phyloP scores from a whole-genome alignment of 257 asterid genomes.

The Vinca minor region DNA sequence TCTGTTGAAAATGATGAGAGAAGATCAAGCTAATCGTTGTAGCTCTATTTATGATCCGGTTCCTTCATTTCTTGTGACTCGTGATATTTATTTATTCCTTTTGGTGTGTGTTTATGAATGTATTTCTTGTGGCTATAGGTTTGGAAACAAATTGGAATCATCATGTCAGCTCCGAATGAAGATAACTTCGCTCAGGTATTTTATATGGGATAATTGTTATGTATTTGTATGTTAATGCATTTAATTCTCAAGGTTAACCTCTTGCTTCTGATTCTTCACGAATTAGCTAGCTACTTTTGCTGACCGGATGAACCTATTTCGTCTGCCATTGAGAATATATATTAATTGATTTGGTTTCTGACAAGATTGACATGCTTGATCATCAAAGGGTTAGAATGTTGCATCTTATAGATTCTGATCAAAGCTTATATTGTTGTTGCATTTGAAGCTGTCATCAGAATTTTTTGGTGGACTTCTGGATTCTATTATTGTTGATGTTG shows the following conservation, averaged over 20 bases:
- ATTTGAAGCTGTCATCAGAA: slow-evolving; percentile 53
- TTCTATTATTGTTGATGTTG: slow-evolving; percentile 73
- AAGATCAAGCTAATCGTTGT: background rate
- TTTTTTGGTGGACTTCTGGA: slow-evolving; percentile 63
- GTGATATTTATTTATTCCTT: background rate
- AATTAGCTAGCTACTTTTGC: background rate
- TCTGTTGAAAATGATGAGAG: background rate
- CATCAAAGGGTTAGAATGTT: background rate
- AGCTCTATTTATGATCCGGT: background rate
- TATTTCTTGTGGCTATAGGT: background rate
- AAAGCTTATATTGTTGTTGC: slow-evolving; percentile 8
- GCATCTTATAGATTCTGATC: slow-evolving; percentile 9
- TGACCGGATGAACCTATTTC: too few relatives aligned
- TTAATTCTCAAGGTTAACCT: background rate
- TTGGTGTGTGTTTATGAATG: background rate
- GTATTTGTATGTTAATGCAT: background rate
- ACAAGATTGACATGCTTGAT: background rate
- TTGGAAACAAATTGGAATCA: background rate
- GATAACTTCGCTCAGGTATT: slow-evolving; percentile 48
- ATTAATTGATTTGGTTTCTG: background rate
- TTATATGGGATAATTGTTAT: background rate
- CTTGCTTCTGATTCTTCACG: background rate
- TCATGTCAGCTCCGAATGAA: slow-evolving; percentile 39
- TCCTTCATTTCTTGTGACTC: background rate
- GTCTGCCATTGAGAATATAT: too few relatives aligned